Evolutionary conservation across 106 monocot species (phyloP).

Genomic region (Dactylorhiza incarnata): DNA sequence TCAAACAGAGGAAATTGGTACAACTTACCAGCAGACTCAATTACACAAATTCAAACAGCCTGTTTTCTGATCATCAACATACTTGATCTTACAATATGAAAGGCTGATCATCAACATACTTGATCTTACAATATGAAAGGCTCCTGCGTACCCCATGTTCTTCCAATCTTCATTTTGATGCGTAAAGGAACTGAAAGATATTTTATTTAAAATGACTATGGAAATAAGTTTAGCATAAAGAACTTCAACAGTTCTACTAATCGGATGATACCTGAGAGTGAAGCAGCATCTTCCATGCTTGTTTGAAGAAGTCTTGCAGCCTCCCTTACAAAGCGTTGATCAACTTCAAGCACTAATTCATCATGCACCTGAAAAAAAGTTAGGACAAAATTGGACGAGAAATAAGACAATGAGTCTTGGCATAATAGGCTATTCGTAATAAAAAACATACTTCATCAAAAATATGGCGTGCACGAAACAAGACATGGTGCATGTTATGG

Average conservation of each 20-base stretch:
- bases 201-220: not conserved
- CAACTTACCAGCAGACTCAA: not conserved
- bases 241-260: not conserved
- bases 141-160: slow-evolving; percentile 88
- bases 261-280: slow-evolving; percentile 53
- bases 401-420: not conserved
- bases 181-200: slow-evolving; percentile 68
- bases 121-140: slow-evolving; percentile 29
- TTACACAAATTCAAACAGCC: not conserved
- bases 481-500: not conserved
- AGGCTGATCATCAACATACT: slow-evolving; percentile 25
- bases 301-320: slow-evolving; percentile 59
- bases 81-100: slow-evolving; percentile 17
- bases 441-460: not conserved
- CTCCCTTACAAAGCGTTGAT: slow-evolving; percentile 42
- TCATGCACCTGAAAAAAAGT: slow-evolving; percentile 68
- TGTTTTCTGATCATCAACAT: not conserved
- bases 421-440: not conserved
- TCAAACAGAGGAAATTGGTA: not conserved
- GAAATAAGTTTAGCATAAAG: not conserved
- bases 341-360: slow-evolving; percentile 86
- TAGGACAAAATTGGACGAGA: not conserved
- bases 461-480: not conserved
- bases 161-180: slow-evolving; percentile 78
- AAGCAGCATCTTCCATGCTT: slow-evolving; percentile 79